Evolutionary conservation across 2,329 filamentous ascomycete genomes (phyloP).

Genomic region (Fusarium devonianum): DNA sequence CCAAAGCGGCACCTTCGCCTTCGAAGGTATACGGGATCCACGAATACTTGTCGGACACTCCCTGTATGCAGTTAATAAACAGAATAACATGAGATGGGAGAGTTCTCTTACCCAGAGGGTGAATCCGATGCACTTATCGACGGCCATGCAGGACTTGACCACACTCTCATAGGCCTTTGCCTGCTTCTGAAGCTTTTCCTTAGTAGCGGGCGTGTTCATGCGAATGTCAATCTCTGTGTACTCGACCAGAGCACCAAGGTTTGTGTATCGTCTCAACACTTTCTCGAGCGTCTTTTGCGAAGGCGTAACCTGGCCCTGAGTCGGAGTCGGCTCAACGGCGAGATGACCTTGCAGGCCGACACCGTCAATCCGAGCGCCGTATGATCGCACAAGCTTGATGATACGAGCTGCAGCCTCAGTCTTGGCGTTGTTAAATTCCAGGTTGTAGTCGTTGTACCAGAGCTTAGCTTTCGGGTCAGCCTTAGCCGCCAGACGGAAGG

Average conservation of each 20-base stretch:
- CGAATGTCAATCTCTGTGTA: slow-evolving; percentile 62
- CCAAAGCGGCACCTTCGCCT: slow-evolving; percentile 33
- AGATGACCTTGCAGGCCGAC: slow-evolving; percentile 61
- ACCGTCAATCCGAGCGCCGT: slow-evolving; percentile 57
- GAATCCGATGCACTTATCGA: slow-evolving; percentile 40
- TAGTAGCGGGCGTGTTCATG: slow-evolving; percentile 49
- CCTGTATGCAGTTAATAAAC: slow-evolving; percentile 21
- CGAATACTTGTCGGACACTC: slow-evolving; percentile 37
- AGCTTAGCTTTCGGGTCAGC: slow-evolving; percentile 57
- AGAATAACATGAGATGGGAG: not conserved
- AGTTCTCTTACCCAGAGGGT: slow-evolving; percentile 39
- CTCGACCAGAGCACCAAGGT: slow-evolving; percentile 56
- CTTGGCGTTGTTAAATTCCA: slow-evolving; percentile 52
- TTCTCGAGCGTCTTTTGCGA: slow-evolving; percentile 39
- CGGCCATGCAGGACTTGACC: slow-evolving; percentile 38
- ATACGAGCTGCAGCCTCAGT: slow-evolving; percentile 44
- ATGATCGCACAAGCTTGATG: slow-evolving; percentile 43
- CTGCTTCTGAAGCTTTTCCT: slow-evolving; percentile 50
- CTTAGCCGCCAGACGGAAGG: slow-evolving; percentile 56
- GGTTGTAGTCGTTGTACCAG: slow-evolving; percentile 63
- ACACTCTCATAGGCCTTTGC: slow-evolving; percentile 49
- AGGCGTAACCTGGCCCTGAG: slow-evolving; percentile 45
- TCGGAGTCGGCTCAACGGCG: slow-evolving; percentile 48
- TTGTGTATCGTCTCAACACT: slow-evolving; percentile 52
- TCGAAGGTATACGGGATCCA: slow-evolving; percentile 37